Base-by-base conservation (phyloP, 2,329 filamentous ascomycete species). In the Fusarium sp. region DNA sequence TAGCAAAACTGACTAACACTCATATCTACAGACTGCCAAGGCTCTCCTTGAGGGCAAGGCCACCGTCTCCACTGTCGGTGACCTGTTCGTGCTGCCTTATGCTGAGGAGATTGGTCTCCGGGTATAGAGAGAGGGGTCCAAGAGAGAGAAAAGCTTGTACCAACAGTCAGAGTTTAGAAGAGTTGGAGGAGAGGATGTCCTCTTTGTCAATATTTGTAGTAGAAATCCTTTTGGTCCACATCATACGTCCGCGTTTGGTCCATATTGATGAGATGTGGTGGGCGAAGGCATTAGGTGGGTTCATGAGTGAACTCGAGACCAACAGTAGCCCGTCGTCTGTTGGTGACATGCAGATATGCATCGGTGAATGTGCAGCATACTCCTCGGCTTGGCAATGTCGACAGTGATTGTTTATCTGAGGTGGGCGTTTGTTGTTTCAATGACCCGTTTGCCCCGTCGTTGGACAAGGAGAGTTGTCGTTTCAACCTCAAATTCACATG, bases 51-150 rank as follows among this genome's bases (percentile, higher is more conserved):
- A 94, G 73, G 89, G 89, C 81, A 98, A 94, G 87, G 94, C 95
- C 56, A 91, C 93, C 58, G 92, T 97, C 69, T 91, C 93, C 68
- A 87, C 93, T 64, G 93, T 98, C 69, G 96, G 96, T 81, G 96
- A 99, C 80, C 87, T 99, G 75, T 91, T 93, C 81, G 87, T 91
- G 76, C 89, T 99, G 79, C 96, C 96, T 62, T 99, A 91, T 79
- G 96, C 93, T 73, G 92, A 94, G 83, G 96, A 99, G 79, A 86
- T 99, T 80, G 96, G 95, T 75, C 88, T 99, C 79, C 93, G 90
- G 81, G 93, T 97, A 87, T 99, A 96, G 88, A 88, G 88, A 88
- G 71, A 64, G 73, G 64, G 68, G 66, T 74, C 69, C 68, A 72
- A 72, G 69, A 68, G 74, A 74, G 72, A 74, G 65, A 75, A 78